These are phyloP conservation scores for Acanthamoeba culbertsoni DNA, from an alignment of 208 protist species.

Conservation along the genomic window DNA sequence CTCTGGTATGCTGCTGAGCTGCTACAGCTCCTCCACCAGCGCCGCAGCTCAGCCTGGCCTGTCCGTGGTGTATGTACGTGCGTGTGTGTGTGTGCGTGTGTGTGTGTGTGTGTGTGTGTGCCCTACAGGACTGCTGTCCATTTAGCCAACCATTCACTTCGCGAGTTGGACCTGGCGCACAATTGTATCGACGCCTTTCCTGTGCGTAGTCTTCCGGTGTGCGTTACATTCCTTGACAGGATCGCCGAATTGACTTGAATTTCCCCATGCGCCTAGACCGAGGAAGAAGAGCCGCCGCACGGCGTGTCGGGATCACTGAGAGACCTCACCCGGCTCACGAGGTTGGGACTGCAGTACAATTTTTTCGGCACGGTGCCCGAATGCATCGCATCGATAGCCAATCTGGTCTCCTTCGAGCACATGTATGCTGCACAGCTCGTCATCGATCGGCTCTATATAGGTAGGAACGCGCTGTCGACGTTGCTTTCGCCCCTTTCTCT, in stretches of 20 bases:
- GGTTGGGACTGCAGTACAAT: slow-evolving; percentile 13
- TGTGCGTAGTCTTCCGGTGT: not conserved
- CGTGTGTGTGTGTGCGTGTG: not conserved
- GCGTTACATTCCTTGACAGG: not conserved
- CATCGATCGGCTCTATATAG: slow-evolving; percentile 5
- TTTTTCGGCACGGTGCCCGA: not conserved
- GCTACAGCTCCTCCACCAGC: too few species aligned
- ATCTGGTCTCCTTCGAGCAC: not conserved
- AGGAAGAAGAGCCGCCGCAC: not conserved
- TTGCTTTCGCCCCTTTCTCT: not conserved
- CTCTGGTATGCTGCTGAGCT: too few species aligned
- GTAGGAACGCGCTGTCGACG: not conserved
- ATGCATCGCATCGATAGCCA: not conserved
- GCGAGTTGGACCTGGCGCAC: slow-evolving; percentile 5
- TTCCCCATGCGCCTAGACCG: not conserved
- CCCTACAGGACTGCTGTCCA: not conserved
- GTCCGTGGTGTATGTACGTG: too few species aligned
- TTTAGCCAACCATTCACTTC: not conserved
- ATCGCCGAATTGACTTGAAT: too few species aligned
- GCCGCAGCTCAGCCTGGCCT: too few species aligned
- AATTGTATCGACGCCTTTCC: slow-evolving; percentile 49
- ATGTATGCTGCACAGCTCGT: slow-evolving; percentile 31
- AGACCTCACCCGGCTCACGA: not conserved
- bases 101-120: not conserved
- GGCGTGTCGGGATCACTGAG: not conserved